Base-by-base conservation (phyloP, 495 filamentous ascomycete species). In the Aspergillus biplanus region DNA sequence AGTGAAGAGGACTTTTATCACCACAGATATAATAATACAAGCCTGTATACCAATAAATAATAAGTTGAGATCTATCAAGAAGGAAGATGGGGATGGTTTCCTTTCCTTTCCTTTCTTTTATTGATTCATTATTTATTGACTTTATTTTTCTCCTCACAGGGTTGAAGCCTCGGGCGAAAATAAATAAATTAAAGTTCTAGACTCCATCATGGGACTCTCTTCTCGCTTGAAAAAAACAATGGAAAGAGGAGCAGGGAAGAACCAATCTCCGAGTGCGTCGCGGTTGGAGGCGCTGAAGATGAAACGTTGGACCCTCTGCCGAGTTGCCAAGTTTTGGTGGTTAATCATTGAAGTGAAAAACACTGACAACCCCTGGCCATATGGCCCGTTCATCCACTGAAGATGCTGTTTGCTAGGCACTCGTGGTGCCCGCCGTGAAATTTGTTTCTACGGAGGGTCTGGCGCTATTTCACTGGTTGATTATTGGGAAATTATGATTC, bases 321-420 rank as follows among this genome's bases (percentile, higher is more conserved):
- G 64, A 63, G 56, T 65, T 65, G 67, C 67, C 65, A 69, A 69
- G 67, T 69, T 65, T 69, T 66, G 64, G 64, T 52, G 61, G 64
- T 69, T 64, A 64, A 66, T 69, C 67, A 56, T 48, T 59, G 52
- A 27, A 1, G 11, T 44, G 39, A 27, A 27, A 27, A 27, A 27
- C 21, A 27, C 21, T 27, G 21, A 27, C 37, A 18, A 47, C 54
- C 63, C 63, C 58, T 61, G 63, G 46, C 42, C 27, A 16, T 27
- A 27, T 56, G 52, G 52, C 21, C 52, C 52, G 52, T 56, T 56
- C 59, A 53, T 53, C 54, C 46, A n/a, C 18, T 18, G 46, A n/a
- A n/a, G 15, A 49, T 4, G 9, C 33, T 9, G 50, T 27, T 27
- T 27, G 21, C 21, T 2, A 32, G 50, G 50, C 50, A 21, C 47